Evolutionary conservation across 2,329 filamentous ascomycete species (phyloP).

Genomic region (Ophiosphaerella herpotricha): DNA sequence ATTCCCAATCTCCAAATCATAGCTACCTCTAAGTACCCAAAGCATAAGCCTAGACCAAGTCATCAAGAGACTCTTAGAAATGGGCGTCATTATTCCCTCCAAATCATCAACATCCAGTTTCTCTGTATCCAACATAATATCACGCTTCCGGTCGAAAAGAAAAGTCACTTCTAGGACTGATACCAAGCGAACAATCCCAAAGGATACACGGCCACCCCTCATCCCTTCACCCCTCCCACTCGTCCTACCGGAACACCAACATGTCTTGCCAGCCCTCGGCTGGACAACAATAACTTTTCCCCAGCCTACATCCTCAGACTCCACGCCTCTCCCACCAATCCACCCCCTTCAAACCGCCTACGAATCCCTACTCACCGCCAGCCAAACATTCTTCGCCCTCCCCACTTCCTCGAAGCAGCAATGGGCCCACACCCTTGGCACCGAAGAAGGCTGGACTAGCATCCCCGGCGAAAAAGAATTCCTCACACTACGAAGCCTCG

Average conservation of each 20-base stretch:
- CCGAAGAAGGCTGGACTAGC: constrained; percentile 44
- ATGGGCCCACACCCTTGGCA: constrained; percentile 40
- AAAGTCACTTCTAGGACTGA: constrained; percentile 1
- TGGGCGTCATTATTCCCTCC: constrained; percentile 24
- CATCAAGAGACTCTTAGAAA: constrained; percentile 5
- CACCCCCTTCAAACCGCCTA: constrained; percentile 41
- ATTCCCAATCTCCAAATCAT: too few relatives aligned
- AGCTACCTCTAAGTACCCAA: too few relatives aligned
- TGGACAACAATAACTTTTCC: constrained; percentile 45
- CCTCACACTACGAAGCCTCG: constrained; percentile 41
- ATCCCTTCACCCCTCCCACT: constrained; percentile 31
- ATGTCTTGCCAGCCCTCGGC: constrained; percentile 35
- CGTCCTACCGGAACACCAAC: constrained; percentile 40
- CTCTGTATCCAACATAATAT: constrained; percentile 37
- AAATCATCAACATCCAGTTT: constrained; percentile 19
- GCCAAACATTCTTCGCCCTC: constrained; percentile 38
- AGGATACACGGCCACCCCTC: constrained; percentile 28
- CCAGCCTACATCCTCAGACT: constrained; percentile 3
- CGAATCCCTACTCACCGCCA: constrained; percentile 34
- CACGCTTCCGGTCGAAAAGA: constrained; percentile 29
- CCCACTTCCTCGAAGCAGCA: constrained; percentile 27
- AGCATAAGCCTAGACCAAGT: too few relatives aligned
- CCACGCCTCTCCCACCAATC: neutral
- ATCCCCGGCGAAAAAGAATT: constrained; percentile 47
- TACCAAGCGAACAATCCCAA: neutral